A percentile compares a stretch with the other conserved stretches of the same genome.
Evolutionary conservation across 1,139 yeast genomes (phyloP).

Genomic region (Kodamaea suecica): DNA sequence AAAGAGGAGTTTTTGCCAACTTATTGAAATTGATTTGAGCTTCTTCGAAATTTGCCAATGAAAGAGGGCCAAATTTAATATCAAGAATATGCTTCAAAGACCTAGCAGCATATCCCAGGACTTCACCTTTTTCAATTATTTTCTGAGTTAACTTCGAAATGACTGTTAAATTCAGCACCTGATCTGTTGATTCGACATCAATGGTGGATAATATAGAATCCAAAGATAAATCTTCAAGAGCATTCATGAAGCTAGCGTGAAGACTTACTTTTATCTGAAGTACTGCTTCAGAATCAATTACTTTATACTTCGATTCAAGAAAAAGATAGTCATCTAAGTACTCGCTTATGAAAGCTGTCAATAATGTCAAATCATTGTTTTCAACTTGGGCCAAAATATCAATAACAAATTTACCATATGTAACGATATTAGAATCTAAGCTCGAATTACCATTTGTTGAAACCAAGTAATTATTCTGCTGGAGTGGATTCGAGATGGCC

Average conservation of each 20-base stretch:
- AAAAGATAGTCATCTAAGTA: conserved; percentile 29
- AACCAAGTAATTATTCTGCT: conserved; percentile 36
- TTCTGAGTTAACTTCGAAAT: conserved; percentile 1
- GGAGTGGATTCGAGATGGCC: conserved; percentile 47
- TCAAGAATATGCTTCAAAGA: conserved; percentile 22
- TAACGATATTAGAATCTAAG: conserved; percentile 4
- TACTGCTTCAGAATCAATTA: conserved; percentile 3
- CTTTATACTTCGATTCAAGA: conserved; percentile 9
- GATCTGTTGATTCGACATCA: too few species aligned
- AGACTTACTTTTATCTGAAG: conserved; percentile 5
- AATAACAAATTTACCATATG: conserved; percentile 13
- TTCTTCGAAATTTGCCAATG: conserved; percentile 25
- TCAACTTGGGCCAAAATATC: conserved; percentile 3
- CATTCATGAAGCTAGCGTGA: neutral
- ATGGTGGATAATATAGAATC: conserved; percentile 1
- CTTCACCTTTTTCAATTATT: neutral
- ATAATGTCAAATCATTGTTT: conserved; percentile 4
- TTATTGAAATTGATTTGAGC: conserved; percentile 28
- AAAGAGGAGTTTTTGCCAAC: conserved; percentile 32
- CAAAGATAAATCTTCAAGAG: conserved; percentile 3
- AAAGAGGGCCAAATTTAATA: conserved; percentile 27
- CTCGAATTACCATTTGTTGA: neutral
- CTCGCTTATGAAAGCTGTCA: conserved; percentile 20
- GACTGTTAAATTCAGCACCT: neutral
- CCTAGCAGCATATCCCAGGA: conserved; percentile 28